Base-by-base conservation (phyloP, 2,329 filamentous ascomycete genomes). In the Penicillium expansum region DNA sequence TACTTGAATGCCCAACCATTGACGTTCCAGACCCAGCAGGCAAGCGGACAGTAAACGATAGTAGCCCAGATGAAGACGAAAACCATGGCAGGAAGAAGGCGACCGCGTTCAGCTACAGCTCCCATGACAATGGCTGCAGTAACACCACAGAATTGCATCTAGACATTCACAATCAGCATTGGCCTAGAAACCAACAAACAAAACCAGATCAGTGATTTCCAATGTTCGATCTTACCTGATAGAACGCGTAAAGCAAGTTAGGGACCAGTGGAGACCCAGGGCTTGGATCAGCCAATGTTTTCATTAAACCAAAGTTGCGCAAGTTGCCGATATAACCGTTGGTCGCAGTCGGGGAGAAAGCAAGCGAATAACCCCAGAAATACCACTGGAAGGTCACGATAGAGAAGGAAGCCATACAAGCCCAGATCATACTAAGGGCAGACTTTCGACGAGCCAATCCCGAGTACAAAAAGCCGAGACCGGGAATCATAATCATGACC, bases 301-400 rank as follows among this genome's bases (percentile, higher is more conserved):
- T 90, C 81, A 85, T 88, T 67, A 99, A 82, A 60, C 92, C 94
- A 68, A 97, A 96, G 75, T 95, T 90, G 66, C 87, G 83, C 55
- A 99, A 79, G 74, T 97, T 86, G 54, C 94, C 94, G 71, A 99
- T 97, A 79, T 90, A 97, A 52, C 90, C 89, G 77, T 90, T 97
- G 65, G 85, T 91, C 5, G 88, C 90, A 14, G 86, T 86, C 42
- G 84, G 82, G 70, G 90, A 94, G 77, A 97, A 97, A 51, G 93
- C 92, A 60, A 99, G 82, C 14, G 93, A 96, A 77, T 96, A 99
- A 37, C 94, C 94, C 93, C 94, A 97, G 76, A 99, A 97, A 72
- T 97, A 97, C 94, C 94, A 99, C 79, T 99, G 94, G 80, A 99
- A 97, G 55, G 90, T 89, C 74, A 97, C 83, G 71, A 97, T 87